Percentiles rank a stretch among this genome's conserved stretches.
Conservation (phyloP, 148 eudicot genomes). For the Chenopodium berlandieri region DNA sequence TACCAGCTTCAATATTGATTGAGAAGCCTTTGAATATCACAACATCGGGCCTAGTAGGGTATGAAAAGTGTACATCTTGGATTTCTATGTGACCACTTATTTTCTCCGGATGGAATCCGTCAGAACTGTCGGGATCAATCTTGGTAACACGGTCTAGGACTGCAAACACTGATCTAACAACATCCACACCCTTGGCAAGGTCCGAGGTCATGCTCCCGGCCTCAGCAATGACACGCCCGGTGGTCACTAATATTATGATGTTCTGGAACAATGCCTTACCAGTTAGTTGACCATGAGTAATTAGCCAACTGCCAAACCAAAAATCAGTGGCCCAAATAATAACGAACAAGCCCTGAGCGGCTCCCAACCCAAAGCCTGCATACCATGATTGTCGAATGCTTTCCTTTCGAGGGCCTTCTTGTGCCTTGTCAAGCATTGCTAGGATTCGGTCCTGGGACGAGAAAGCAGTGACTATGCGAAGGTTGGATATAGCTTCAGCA, state of each 20-base stretch:
- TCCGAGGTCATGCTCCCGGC: conserved; percentile 89
- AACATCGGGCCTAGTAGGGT: conserved; percentile 55
- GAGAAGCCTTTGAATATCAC: conserved; percentile 43
- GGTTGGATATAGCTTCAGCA: conserved; percentile 78
- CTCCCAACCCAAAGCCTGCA: conserved; percentile 58
- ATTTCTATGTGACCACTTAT: conserved; percentile 57
- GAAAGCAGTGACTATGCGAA: conserved; percentile 63
- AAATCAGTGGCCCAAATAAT: conserved; percentile 73
- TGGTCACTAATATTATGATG: conserved; percentile 77
- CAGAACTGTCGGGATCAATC: conserved; percentile 71
- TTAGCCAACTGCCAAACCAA: conserved; percentile 84
- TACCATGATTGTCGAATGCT: conserved; percentile 52
- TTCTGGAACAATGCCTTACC: conserved; percentile 61
- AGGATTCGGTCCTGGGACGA: conserved; percentile 52
- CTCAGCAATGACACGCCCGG: conserved; percentile 83
- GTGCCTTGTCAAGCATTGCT: conserved; percentile 62
- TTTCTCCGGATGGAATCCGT: conserved; percentile 49
- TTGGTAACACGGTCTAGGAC: conserved; percentile 59
- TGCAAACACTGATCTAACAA: conserved; percentile 68
- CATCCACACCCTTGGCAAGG: conserved; percentile 68
- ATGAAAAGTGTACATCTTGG: conserved; percentile 51
- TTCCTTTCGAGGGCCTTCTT: conserved; percentile 64
- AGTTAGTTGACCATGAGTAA: conserved; percentile 45
- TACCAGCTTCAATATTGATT: conserved; percentile 34
- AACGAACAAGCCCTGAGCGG: conserved; percentile 56